Percentiles rank a stretch among this genome's conserved stretches.
Evolutionary conservation across 768 basidiomycete genomes (phyloP).

Genomic region (Cystobasidium tubakii): DNA sequence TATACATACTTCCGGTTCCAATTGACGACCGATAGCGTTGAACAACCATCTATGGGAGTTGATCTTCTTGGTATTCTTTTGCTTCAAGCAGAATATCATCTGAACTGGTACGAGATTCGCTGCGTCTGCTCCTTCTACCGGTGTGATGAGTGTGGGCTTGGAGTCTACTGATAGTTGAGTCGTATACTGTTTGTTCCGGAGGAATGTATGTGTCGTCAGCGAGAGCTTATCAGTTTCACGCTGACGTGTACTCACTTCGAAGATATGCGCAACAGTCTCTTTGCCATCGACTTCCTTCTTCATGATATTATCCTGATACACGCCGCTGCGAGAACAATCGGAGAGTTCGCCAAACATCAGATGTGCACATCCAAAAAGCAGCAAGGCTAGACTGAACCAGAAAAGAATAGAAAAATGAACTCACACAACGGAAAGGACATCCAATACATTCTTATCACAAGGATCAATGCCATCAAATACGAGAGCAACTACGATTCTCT

Average conservation of each 20-base stretch:
- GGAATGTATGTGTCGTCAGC: too few relatives aligned
- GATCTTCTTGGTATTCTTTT: slow-evolving; percentile 84
- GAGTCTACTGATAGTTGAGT: slow-evolving; percentile 92
- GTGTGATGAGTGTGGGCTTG: slow-evolving; percentile 80
- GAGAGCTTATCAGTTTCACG: too few relatives aligned
- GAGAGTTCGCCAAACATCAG: too few relatives aligned
- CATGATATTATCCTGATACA: slow-evolving; percentile 47
- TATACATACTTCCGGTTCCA: slow-evolving; percentile 81
- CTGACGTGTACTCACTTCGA: too few relatives aligned
- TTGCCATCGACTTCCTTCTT: slow-evolving; percentile 47
- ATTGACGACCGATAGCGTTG: slow-evolving; percentile 63
- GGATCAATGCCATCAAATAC: slow-evolving; percentile 88
- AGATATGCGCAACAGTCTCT: slow-evolving; percentile 82
- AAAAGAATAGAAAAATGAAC: background rate
- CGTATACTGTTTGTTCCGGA: slow-evolving; percentile 92
- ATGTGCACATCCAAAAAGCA: too few relatives aligned
- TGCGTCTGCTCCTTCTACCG: slow-evolving; percentile 70
- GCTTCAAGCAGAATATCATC: slow-evolving; percentile 56
- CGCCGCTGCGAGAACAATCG: slow-evolving; percentile 40
- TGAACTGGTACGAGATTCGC: slow-evolving; percentile 67
- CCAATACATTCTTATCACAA: slow-evolving; percentile 67
- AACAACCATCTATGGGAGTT: slow-evolving; percentile 97
- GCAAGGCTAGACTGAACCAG: background rate
- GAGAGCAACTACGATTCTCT: slow-evolving; percentile 60
- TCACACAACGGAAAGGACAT: slow-evolving; percentile 36